These are phyloP conservation scores for Penicillium flavigenum DNA, from an alignment of 495 filamentous ascomycete species.

Conservation along the genomic window DNA sequence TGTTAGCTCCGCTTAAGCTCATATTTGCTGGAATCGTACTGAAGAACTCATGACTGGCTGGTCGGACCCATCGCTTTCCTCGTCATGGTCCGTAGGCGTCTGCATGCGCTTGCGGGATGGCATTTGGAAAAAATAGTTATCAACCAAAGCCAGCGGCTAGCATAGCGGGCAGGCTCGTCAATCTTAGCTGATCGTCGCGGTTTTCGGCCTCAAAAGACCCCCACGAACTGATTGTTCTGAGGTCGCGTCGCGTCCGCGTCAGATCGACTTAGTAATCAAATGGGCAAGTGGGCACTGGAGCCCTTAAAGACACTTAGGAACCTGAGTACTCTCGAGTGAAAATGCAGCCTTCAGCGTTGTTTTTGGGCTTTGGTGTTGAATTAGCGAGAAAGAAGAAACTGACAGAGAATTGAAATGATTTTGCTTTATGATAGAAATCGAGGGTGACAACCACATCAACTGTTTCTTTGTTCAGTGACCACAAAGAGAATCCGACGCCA, in stretches of 20 bases:
- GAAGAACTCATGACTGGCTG: constrained; percentile 37
- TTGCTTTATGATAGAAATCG: neutral
- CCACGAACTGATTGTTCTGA: neutral
- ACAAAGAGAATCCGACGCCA: neutral
- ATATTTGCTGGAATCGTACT: constrained; percentile 33
- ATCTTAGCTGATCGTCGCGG: constrained; percentile 1
- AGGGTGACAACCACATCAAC: neutral
- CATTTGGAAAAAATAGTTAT: constrained; percentile 19
- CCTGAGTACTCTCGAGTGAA: neutral
- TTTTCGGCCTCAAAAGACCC: neutral
- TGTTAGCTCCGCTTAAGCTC: neutral
- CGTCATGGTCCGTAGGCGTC: constrained; percentile 44
- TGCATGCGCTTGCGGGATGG: constrained; percentile 50
- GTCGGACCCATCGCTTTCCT: constrained; percentile 45
- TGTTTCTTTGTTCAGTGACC: neutral
- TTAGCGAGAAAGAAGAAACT: neutral
- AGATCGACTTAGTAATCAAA: neutral
- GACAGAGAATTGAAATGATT: neutral
- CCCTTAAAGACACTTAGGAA: neutral
- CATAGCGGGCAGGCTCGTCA: constrained; percentile 4
- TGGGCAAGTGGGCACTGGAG: neutral
- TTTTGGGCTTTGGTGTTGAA: neutral
- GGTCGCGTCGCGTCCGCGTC: constrained; percentile 2
- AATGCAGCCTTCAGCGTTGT: neutral
- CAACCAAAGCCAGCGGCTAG: neutral